Percentiles rank a stretch among this genome's conserved stretches.
These are phyloP conservation scores for Leucosporidium yakuticum DNA, from an alignment of 768 basidiomycete species.

Conservation along the genomic window DNA sequence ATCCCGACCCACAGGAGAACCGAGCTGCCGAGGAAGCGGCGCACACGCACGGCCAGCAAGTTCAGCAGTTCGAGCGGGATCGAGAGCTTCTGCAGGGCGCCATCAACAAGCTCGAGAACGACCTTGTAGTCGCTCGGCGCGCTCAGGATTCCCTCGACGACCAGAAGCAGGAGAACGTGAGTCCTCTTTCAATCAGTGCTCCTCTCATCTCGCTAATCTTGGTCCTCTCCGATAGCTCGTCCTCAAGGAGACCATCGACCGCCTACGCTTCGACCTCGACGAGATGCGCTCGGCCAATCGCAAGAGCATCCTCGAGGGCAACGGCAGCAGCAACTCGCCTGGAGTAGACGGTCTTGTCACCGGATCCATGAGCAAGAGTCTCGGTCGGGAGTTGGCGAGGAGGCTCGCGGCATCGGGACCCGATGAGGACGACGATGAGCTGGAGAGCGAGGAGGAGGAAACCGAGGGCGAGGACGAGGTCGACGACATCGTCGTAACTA, in stretches of 20 bases:
- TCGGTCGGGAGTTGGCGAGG: conserved; percentile 23
- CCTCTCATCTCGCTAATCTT: no score
- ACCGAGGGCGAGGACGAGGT: conserved; percentile 14
- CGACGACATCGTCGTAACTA: conserved; percentile 33
- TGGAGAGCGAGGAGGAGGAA: conserved; percentile 3
- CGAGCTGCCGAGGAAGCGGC: conserved; percentile 60
- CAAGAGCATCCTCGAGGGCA: conserved; percentile 16
- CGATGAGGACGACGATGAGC: conserved; percentile 1
- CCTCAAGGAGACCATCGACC: conserved; percentile 92
- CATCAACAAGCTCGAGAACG: conserved; percentile 62
- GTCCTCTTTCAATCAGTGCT: no score
- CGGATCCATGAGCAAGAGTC: conserved; percentile 21
- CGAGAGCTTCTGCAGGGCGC: conserved; percentile 67
- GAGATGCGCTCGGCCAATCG: conserved; percentile 57
- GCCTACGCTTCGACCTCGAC: conserved; percentile 89
- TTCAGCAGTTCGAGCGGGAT: conserved; percentile 60
- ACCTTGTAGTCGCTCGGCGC: conserved; percentile 63
- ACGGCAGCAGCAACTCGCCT: conserved; percentile 1
- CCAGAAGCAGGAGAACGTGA: conserved; percentile 88
- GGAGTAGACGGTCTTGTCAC: conserved; percentile 1
- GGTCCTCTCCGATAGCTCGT: conserved; percentile 45
- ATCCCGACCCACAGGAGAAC: conserved; percentile 67
- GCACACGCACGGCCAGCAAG: conserved; percentile 42
- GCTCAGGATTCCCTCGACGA: conserved; percentile 72
- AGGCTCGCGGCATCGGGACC: conserved; percentile 5